Conservation (phyloP, 192 early-diverging fungal genomes). For the Endogone sp. region DNA sequence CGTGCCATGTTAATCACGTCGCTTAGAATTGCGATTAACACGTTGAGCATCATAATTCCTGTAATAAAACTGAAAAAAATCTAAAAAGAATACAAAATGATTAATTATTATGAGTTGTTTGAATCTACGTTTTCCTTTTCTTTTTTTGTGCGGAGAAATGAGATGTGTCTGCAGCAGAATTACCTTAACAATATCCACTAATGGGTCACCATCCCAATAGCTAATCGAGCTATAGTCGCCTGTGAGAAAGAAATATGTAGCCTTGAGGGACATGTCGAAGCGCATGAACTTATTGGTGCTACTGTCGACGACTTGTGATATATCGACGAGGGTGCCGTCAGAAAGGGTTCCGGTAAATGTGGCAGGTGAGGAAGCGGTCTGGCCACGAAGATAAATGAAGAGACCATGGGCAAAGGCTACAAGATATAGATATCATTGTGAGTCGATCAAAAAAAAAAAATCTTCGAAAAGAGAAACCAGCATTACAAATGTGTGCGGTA, state of each 20-base stretch:
- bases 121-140: too few relatives aligned
- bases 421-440: neutral
- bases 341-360: neutral
- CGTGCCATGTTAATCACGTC: neutral
- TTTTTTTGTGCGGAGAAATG: too few relatives aligned
- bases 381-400: neutral
- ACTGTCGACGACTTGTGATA: too few relatives aligned
- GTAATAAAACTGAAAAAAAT: neutral
- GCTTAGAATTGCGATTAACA: neutral
- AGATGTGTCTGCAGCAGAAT: too few relatives aligned
- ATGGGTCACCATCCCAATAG: neutral
- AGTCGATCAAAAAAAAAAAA: neutral
- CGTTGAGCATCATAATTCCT: neutral
- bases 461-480: too few relatives aligned
- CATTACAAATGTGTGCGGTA: too few relatives aligned
- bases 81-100: too few relatives aligned
- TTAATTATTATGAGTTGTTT: too few relatives aligned
- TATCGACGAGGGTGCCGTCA: too few relatives aligned
- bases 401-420: neutral
- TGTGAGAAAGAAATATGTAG: neutral
- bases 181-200: neutral
- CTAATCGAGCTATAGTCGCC: neutral
- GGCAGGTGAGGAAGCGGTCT: neutral
- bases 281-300: neutral
- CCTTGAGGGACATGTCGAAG: neutral